These are phyloP conservation scores for Croton laevigatus DNA, from an alignment of 441 rosid genomes.

Conservation along the genomic window DNA sequence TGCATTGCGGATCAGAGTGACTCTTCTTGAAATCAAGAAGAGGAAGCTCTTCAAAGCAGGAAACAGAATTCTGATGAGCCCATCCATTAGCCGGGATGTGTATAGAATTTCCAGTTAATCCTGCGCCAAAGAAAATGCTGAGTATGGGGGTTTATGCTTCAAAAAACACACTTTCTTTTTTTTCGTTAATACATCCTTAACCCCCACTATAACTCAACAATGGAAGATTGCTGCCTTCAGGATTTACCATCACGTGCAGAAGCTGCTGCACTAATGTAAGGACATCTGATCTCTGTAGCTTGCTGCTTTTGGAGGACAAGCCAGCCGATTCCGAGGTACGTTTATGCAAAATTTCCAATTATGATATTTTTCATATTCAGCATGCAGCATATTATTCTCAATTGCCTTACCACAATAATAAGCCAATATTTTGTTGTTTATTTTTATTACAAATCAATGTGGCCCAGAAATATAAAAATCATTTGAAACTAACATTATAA, in stretches of 20 bases:
- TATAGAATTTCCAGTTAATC: constrained; percentile 60
- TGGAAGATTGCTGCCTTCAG: constrained; percentile 27
- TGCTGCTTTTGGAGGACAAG: constrained; percentile 19
- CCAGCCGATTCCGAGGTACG: constrained; percentile 1
- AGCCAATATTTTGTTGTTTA: not conserved
- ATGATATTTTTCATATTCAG: not conserved
- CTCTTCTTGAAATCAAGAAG: constrained; percentile 69
- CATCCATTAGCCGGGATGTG: constrained; percentile 59
- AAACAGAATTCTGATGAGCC: constrained; percentile 55
- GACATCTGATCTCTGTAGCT: constrained; percentile 15
- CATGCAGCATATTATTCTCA: not conserved
- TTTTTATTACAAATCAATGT: not conserved
- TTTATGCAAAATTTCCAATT: not conserved
- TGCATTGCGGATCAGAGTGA: constrained; percentile 70
- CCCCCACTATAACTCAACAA: constrained; percentile 62
- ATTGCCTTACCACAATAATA: not conserved
- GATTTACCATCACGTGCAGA: not conserved
- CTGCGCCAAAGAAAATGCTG: constrained; percentile 98
- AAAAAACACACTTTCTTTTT: constrained; percentile 34
- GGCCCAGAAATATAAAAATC: not conserved
- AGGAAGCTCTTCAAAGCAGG: constrained; percentile 58
- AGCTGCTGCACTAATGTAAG: constrained; percentile 15
- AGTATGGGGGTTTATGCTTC: constrained; percentile 68
- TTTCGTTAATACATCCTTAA: constrained; percentile 40
- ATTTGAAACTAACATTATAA: not conserved